Base-by-base conservation (phyloP, 2,329 filamentous ascomycete species). In the Alternaria consortialis region DNA sequence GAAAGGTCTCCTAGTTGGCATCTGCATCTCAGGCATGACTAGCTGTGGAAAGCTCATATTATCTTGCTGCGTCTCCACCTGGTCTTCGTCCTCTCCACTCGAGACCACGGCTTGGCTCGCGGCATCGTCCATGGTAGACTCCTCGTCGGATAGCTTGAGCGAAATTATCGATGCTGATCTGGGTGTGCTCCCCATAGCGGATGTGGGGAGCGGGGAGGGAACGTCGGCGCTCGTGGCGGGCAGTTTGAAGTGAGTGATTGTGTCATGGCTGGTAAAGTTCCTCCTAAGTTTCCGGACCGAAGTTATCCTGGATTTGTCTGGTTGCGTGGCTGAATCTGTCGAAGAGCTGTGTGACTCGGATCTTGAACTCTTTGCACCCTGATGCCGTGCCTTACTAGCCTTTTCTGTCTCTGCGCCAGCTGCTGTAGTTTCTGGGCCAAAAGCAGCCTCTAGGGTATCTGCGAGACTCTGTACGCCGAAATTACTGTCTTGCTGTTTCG, bases 11-110 rank as follows among this genome's bases (percentile, higher is more conserved):
- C 95, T 88, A 62, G 88, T 91, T 4, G 95, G 94, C 87, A 99
- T 95, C 63, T 88, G 89, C 71, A 99, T 90, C 74, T 93, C 97
- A 5, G 95, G 95, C 95, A 99, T 99, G 62, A 99, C 92, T n/a
- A 99, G 85, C 78, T 98, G 94, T 25, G 91, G 90, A 40, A 81
- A 76, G 64, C 73, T 65, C n/a, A 67, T 61, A 23, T 58, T 58
- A 42, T 83, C 84, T 44, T 64, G 59, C 53, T 68, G 69, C 27
- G 65, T 69, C 31, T 71, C 70, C 23, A 70, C 80, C 25, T 66
- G 58, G 71, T 72, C 81, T 75, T 86, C 89, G 72, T 87, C 82
- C 68, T 89, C 81, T 64, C 84, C 80, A 71, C 83, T 79, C 20
- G 85, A 88, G 15, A 78, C 80, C 15, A 88, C 75, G 3, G 82